A percentile compares a stretch with the other conserved stretches of the same genome.
These are phyloP conservation scores for Leccinum sublutescens DNA, from an alignment of 768 basidiomycete genomes.

Conservation along the genomic window DNA sequence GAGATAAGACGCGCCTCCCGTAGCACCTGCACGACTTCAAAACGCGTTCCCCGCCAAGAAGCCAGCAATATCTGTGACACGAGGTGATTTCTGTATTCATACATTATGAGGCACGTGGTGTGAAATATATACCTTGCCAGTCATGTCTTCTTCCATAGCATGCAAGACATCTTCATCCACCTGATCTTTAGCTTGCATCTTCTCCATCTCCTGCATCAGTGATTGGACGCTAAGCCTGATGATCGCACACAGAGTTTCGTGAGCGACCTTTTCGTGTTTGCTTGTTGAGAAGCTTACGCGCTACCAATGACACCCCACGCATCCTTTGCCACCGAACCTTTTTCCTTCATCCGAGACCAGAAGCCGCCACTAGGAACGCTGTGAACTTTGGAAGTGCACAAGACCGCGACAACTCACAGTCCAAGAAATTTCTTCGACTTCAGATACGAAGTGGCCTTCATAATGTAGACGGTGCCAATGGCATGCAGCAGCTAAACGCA, in stretches of 20 bases:
- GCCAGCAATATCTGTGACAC: constrained; percentile 78
- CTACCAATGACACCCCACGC: constrained; percentile 96
- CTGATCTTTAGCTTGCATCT: constrained; percentile 85
- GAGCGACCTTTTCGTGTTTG: constrained; percentile 55
- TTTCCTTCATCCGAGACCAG: constrained; percentile 92
- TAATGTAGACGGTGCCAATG: constrained; percentile 88
- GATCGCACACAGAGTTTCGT: constrained; percentile 38
- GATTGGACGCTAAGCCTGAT: constrained; percentile 28
- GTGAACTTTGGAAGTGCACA: constrained; percentile 10
- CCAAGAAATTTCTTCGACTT: constrained; percentile 91
- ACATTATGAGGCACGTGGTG: neutral
- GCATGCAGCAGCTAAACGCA: constrained; percentile 71
- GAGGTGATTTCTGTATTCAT: neutral
- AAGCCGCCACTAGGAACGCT: constrained; percentile 66
- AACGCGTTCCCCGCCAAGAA: constrained; percentile 95
- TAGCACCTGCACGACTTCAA: constrained; percentile 91
- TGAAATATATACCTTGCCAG: constrained; percentile 65
- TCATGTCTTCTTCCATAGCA: constrained; percentile 89
- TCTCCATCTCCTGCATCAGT: constrained; percentile 77
- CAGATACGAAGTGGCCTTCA: constrained; percentile 88
- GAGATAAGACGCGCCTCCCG: constrained; percentile 49
- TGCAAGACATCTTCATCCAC: constrained; percentile 80
- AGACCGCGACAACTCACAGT: constrained; percentile 53
- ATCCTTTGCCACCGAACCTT: constrained; percentile 89
- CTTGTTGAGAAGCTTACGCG: constrained; percentile 57